Evolutionary conservation across 768 basidiomycete genomes (phyloP), one percentile per base, ranked within the genome.

Genomic region (Lyophyllum atratum): DNA sequence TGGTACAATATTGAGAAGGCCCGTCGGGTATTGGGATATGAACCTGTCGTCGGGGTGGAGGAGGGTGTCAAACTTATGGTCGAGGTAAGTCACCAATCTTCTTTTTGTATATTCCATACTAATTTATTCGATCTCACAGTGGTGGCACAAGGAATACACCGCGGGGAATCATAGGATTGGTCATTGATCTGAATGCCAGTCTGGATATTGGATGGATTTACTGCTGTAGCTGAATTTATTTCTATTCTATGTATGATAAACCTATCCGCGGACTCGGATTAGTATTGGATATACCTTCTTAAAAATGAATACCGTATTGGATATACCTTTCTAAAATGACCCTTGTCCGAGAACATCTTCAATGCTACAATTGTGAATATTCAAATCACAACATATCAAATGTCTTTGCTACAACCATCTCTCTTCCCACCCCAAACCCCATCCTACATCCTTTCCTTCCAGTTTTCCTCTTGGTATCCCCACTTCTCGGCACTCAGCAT

Each of bases 1-100:
- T 98, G 88, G 79, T 90, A 95, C 73, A 96, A 97, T 67, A 93
- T 95, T 45, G 97, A 98, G 74, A 95, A 90, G 76, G 90, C 96
- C 10, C 79, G 95, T 63, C 76, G 94, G 56, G 82, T 98, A 58
- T 76, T 99, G 40, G 95, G 94, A 1, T 99, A 99, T 72, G 93
- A 95, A 70, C 97, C 97, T 0, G 75, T 92, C 56, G 86, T 96
- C 6, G 90, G 94, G 2, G 63, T 98, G 12, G 87, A 93, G 64
- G 95, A 98, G 60, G 97, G 95, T 25, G 80, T 97, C 49, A 81
- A 83, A 73, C 79, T 79, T 60, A 90, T 86, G 71, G 82, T 93
- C 3, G 87, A 89, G 70, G 91, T 90, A 62, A 56, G 87, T 73
- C 25, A 21, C 5, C 24, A 12, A 86, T 73, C 33, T 21, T 8